Base-by-base conservation (phyloP, 129 eudicot species). In the Scalesia atractyloides region DNA sequence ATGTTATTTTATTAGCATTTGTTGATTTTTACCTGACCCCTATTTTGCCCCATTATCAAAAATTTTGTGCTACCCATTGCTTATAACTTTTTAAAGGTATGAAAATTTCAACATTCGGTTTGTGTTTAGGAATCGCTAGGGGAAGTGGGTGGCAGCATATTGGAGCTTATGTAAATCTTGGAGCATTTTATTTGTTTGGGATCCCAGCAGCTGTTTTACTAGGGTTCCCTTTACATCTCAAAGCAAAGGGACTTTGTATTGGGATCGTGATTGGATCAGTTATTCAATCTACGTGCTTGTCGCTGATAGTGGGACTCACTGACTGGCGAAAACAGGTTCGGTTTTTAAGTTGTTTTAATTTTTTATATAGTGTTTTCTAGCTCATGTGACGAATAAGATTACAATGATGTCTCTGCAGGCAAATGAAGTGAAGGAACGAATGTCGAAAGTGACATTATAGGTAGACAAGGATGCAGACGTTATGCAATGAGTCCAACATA, bases 101-200 rank as follows among this genome's bases (percentile, higher is more conserved):
- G 7, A 51, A 14, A 64, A 66, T 7, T 4, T 41, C 22, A 10
- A 3, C 11, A 14, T 3, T 9, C 9, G 15, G 43, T 70, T 34
- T 19, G 18, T 54, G 17, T 19, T 12, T 82, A 90, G 96, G 96
- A 59, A 84, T 90, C 46, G 91, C 85, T 0, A 85, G 91, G 86
- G 94, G 96, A 52, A 75, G 94, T 16, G 94, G 96, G 47, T 90
- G 96, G 93, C 96, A 90, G 69, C 87, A 83, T 74, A 75, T 85
- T 0, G 96, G 94, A 24, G 96, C 96, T 15, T 90, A 87, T 58
- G 80, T 90, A 30, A 87, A 85, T 64, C 80, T 87, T 48, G 94
- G 82, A 17, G 84, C 94, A 37, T 90, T 71, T 74, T 90, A 87
- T 77, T 17, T 90, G 66, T 85, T 87, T 41, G 96, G 91, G 72